phyloP scores from a whole-genome alignment of 208 protist species.

The Crithidia brevicula region DNA sequence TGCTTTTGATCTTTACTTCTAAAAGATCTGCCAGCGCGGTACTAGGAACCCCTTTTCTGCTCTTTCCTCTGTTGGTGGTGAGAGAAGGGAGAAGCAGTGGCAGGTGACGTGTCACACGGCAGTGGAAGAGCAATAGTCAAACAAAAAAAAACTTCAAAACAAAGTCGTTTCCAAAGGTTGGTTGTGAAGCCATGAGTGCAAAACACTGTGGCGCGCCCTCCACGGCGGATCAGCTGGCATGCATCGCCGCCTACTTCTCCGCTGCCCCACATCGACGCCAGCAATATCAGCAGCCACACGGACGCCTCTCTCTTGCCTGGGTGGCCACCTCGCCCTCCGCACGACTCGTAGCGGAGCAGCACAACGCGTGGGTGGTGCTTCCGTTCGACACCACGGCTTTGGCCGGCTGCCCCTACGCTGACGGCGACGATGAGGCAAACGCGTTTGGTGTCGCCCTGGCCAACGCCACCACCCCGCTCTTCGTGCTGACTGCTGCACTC shows the following conservation, averaged over 20 bases:
- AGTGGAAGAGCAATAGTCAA: too few species aligned
- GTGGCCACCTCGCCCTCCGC: slow-evolving; percentile 39
- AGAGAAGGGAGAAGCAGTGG: too few species aligned
- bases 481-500: slow-evolving; percentile 16
- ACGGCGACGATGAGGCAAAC: slow-evolving; percentile 7
- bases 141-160: background rate
- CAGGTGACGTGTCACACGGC: too few species aligned
- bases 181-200: background rate
- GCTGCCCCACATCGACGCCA: slow-evolving; percentile 14
- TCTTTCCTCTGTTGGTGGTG: too few species aligned
- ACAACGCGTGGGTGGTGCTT: slow-evolving; percentile 34
- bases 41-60: too few species aligned
- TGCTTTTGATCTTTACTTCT: too few species aligned
- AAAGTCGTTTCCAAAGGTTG: too few species aligned
- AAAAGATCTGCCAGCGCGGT: too few species aligned
- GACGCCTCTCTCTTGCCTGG: slow-evolving; percentile 49
- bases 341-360: slow-evolving; percentile 50
- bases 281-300: slow-evolving; percentile 17
- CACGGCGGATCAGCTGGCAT: slow-evolving; percentile 13
- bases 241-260: slow-evolving; percentile 29
- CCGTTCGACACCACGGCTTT: slow-evolving; percentile 31
- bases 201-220: background rate
- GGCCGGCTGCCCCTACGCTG: background rate
- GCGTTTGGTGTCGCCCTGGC: slow-evolving; percentile 31
- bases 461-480: slow-evolving; percentile 39